Base-by-base conservation (phyloP, 805 yeast genomes). In the Pichia eremophila region DNA sequence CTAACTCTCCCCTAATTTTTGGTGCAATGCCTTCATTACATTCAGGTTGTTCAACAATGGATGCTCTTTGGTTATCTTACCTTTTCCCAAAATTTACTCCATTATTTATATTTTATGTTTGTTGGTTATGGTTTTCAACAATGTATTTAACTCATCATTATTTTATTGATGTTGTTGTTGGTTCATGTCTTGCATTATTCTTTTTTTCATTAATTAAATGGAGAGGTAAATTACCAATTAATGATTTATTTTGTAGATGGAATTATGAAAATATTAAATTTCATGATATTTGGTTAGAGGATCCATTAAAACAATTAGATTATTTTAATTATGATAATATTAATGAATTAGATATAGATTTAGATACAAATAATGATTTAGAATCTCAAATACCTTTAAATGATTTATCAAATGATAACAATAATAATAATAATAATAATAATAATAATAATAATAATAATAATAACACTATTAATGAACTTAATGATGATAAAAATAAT, bases 131-230 rank as follows among this genome's bases (percentile, higher is more conserved):
- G 98, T 93, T 96, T 95, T 78, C 93, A 44, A 93, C 98, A 15
- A 91, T 91, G 99, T 91, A 91, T 65, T 74, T 91, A 59, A 91
- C 97, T 0, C 99, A 91, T 66, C 99, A 91, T 67, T 91, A 91
- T 64, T 93, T 93, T 60, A 79, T 91, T 51, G 98, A 91, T 63
- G 77, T 91, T 46, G 86, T 87, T 59, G 91, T 87, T n/a, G 99
- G 99, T 22, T 91, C 96, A 2, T 75, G 80, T n/a, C 71, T 93
- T 48, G 80, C 95, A 0, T 74, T 81, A 50, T 63, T 76, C 15
- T 81, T 85, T 32, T 90, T 87, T 65, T 73, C 76, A 51, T 75
- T 81, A 56, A 79, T 87, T 46, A 81, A 80, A 61, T 78, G 83
- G 57, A 74, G 73, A 49, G 60, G 51, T 66, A 87, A 62, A 93